Evolutionary conservation across 371 early-diverging fungal species (phyloP).

Genomic region (Entomophthora muscae): DNA sequence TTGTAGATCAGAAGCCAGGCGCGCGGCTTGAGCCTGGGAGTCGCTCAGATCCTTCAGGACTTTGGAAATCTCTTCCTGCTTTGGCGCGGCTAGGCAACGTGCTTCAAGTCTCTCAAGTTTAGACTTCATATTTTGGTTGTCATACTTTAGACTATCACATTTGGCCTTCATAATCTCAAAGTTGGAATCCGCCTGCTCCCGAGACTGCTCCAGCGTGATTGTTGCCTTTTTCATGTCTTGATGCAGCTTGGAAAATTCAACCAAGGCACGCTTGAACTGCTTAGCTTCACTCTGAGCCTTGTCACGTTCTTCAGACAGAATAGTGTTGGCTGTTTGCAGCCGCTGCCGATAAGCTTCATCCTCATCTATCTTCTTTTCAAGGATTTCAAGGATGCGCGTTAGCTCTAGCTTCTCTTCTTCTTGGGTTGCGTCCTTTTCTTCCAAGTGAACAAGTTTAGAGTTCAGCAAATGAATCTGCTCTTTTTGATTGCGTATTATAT

Average conservation of each 20-base stretch:
- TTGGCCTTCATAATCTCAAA: constrained; percentile 1
- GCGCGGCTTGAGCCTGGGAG: background rate
- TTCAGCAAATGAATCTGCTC: too few species aligned
- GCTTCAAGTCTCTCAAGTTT: background rate
- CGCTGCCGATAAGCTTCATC: background rate
- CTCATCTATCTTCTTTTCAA: background rate
- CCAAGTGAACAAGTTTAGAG: background rate
- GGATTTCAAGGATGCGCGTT: background rate
- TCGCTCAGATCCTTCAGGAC: background rate
- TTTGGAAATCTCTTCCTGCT: background rate
- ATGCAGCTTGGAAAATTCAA: background rate
- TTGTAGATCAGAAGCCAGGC: background rate
- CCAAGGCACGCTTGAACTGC: constrained; percentile 1
- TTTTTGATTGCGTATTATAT: background rate
- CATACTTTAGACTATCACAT: constrained; percentile 1
- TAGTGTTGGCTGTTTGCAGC: background rate
- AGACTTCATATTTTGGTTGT: background rate
- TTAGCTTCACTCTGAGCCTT: background rate
- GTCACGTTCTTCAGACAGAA: background rate
- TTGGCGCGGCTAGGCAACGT: background rate
- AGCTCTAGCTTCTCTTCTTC: constrained; percentile 2
- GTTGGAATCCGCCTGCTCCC: constrained; percentile 4
- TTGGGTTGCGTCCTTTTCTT: background rate
- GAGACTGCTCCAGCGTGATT: background rate
- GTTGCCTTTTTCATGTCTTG: background rate